These are phyloP conservation scores for Acanthamoeba lenticulata DNA, from an alignment of 208 protist genomes.

Conservation along the genomic window DNA sequence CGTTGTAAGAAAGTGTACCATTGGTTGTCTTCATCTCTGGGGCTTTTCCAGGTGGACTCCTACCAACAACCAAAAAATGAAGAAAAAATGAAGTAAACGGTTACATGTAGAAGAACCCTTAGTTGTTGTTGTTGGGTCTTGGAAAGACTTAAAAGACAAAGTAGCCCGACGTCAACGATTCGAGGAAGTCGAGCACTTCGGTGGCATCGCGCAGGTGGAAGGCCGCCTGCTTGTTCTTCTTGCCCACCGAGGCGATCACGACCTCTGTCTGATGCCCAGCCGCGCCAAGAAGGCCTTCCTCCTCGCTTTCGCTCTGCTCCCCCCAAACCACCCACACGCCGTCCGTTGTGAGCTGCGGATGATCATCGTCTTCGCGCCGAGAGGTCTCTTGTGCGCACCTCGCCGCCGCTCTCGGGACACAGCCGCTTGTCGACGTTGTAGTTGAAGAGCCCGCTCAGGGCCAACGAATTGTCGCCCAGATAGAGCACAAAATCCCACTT, in stretches of 20 bases:
- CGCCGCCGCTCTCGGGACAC: conserved; percentile 26
- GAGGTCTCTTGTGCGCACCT: background rate
- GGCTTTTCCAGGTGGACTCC: no score
- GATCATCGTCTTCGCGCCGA: no score
- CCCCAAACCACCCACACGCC: background rate
- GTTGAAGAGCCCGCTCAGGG: conserved; percentile 34
- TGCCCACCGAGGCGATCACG: conserved; percentile 57
- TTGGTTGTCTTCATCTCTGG: no score
- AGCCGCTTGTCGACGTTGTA: conserved; percentile 49
- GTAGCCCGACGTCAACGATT: conserved; percentile 53
- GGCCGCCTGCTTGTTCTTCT: conserved; percentile 55
- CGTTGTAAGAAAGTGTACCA: no score
- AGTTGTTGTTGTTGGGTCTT: no score
- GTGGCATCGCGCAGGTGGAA: conserved; percentile 58
- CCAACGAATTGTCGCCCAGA: conserved; percentile 19
- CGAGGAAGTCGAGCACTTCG: conserved; percentile 50
- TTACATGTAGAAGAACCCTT: no score
- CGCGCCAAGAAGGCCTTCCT: background rate
- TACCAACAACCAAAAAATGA: no score
- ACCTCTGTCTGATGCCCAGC: conserved; percentile 55
- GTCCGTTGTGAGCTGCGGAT: no score
- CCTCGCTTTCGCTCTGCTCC: conserved; percentile 41
- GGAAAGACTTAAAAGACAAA: conserved; percentile 62
- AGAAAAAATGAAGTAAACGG: no score
- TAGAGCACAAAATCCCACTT: conserved; percentile 46